Evolutionary conservation across 2,329 filamentous ascomycete species (phyloP).

Genomic region (Colletotrichum melonis): DNA sequence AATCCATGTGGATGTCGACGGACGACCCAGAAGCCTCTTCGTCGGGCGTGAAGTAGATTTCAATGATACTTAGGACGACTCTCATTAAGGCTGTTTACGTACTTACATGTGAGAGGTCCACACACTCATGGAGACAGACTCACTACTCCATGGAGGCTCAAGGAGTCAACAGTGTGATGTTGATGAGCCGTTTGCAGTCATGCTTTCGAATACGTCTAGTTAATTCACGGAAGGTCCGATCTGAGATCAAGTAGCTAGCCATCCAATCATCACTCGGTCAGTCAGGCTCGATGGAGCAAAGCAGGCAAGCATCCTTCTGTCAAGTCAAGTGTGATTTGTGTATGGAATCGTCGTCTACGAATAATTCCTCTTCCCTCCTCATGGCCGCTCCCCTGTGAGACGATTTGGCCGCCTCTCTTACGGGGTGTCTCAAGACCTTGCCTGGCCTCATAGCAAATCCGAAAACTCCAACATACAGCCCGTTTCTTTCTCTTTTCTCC

Average conservation of each 20-base stretch:
- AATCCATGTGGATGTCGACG: too few relatives aligned
- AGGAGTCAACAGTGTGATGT: too few relatives aligned
- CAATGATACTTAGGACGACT: too few relatives aligned
- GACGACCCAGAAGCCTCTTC: too few relatives aligned
- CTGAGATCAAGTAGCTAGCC: slow-evolving; percentile 55
- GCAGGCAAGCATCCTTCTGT: not conserved
- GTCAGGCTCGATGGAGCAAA: not conserved
- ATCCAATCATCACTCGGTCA: slow-evolving; percentile 9
- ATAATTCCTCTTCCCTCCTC: not conserved
- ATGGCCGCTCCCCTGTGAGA: not conserved
- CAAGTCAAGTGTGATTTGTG: not conserved
- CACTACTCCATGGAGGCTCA: too few relatives aligned
- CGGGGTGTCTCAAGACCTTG: slow-evolving; percentile 21
- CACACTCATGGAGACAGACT: too few relatives aligned
- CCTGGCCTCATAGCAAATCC: slow-evolving; percentile 30
- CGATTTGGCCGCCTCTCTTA: not conserved
- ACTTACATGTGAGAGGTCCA: too few relatives aligned
- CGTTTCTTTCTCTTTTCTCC: slow-evolving; percentile 1
- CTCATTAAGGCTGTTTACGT: too few relatives aligned
- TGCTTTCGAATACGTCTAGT: too few relatives aligned
- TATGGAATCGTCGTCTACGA: slow-evolving; percentile 7
- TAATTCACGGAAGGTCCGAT: slow-evolving; percentile 50
- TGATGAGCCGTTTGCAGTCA: too few relatives aligned
- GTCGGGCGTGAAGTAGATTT: too few relatives aligned
- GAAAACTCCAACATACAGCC: slow-evolving; percentile 36